Conservation (phyloP, 805 yeast species). For the Wickerhamiella australiensis region DNA sequence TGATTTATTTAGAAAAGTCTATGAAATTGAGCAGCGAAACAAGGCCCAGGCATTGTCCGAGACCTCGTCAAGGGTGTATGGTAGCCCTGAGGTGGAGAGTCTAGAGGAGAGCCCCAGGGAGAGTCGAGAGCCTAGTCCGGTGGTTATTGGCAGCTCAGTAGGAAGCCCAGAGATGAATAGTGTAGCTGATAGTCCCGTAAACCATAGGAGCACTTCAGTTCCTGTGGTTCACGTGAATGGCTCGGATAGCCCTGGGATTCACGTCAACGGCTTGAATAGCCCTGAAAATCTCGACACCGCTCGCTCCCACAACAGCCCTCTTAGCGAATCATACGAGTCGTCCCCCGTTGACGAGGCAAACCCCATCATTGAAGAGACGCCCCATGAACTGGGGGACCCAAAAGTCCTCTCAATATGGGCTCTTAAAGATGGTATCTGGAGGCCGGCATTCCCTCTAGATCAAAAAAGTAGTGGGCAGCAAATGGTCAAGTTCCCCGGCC, state of each 20-base stretch:
- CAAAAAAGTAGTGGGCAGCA: background rate
- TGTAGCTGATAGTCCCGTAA: background rate
- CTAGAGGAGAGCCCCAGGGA: background rate
- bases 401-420: slow-evolving; percentile 4
- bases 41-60: background rate
- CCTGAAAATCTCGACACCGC: no score
- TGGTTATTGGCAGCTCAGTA: background rate
- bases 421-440: background rate
- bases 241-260: no score
- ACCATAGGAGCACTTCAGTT: no score
- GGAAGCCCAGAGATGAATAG: background rate
- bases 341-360: background rate
- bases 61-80: no score
- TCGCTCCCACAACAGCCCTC: background rate
- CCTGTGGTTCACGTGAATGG: no score
- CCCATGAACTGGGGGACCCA: background rate
- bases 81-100: no score
- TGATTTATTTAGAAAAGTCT: slow-evolving; percentile 2
- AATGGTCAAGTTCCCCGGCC: background rate
- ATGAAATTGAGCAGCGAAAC: background rate
- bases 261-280: no score
- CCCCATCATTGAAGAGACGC: slow-evolving; percentile 6
- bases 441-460: slow-evolving; percentile 2
- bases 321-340: background rate
- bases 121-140: background rate